Evolutionary conservation across 2,329 filamentous ascomycete species (phyloP), one percentile per base, ranked within the genome.

Genomic region (Hypoxylon sp.): DNA sequence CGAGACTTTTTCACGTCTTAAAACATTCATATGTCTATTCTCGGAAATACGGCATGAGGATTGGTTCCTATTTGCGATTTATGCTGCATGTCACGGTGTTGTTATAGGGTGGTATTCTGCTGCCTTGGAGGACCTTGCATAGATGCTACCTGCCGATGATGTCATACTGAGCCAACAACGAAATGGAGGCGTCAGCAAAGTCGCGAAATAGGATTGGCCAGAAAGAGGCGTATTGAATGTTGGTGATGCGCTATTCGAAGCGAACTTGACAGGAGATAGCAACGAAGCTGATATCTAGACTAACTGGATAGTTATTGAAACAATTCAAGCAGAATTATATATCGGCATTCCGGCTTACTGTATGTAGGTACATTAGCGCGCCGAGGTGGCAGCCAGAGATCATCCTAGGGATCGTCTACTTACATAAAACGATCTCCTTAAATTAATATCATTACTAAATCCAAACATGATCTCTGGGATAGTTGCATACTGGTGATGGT

Each of bases 91-190:
- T 20, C 42, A 56, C 53, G 33, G 28, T 32, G 42, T 2, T 20
- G 32, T 49, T 24, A 22, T 7, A 30, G 46, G 42, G 24, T 53
- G 20, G 20, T 24, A 62, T 33, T 50, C 30, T 48, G 46, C 22
- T 56, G 45, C 59, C 52, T 62, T 9, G 45, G 45, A 42, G 26
- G 16, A 30, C 49, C 45, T 49, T 62, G 51, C 51, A 51, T 55
- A 53, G 16, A 32, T 18, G 9, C 32, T 26, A 26, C 38, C 24
- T 30, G 26, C 11, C 6, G 24, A 42, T 59, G 46, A 59, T 52
- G 55, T 51, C 46, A 59, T 16, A 8, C 7, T 45, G 20, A 59
- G 4, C 22, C 24, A 55, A 36, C 14, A 36, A 36, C 32, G 51
- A 53, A 44, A 53, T 18, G 16, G n/a, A 1, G 24, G 6, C 24